Evolutionary conservation across 352 stramenopile species (phyloP), one percentile per base, ranked within the genome.

Genomic region (Phytophthora fragariae): DNA sequence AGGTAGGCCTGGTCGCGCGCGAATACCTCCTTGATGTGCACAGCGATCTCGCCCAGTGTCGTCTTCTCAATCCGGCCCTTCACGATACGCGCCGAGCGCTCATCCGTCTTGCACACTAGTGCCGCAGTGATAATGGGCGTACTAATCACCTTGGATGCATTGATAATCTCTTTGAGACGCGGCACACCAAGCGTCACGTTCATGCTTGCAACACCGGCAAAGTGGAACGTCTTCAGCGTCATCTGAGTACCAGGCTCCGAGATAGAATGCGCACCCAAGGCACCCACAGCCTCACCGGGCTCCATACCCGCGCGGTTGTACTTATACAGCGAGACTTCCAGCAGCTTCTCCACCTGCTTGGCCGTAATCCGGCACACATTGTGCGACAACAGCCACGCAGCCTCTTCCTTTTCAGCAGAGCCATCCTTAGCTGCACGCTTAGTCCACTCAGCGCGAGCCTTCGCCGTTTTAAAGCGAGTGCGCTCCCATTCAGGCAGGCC

Each of bases 121-220:
- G 97, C 91, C 0, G 97, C 98, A 46, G 98, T 99, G 80, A 99
- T 99, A 77, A 99, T 99, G 35, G 98, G 98, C 37, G 98, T 99
- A 54, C 95, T 99, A 70, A 99, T 99, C 12, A 92, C 86, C 79
- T 99, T 99, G 12, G 94, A 98, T 1, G 94, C 96, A 70, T 98
- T 98, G 73, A 99, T 98, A 67, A 99, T 98, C 70, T 98, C 95
- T 81, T 99, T 99, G 27, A 99, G 84, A 54, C 98, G 97, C n/a
- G 98, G 98, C 46, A 99, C 98, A 86, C 98, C 98, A 7, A 99
- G 90, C 29, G 98, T 99, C 46, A 99, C 98, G 85, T 99, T 99
- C 98, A 99, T 99, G 63, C 94, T 99, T 27, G 98, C 98, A 54
- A 99, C 98, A 79, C 98, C 98, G 44, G 97, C 98, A 89, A 99